Percentiles rank a stretch among this genome's conserved stretches.
phyloP scores from a whole-genome alignment of 1,139 yeast species.

The Pichia sp. region DNA sequence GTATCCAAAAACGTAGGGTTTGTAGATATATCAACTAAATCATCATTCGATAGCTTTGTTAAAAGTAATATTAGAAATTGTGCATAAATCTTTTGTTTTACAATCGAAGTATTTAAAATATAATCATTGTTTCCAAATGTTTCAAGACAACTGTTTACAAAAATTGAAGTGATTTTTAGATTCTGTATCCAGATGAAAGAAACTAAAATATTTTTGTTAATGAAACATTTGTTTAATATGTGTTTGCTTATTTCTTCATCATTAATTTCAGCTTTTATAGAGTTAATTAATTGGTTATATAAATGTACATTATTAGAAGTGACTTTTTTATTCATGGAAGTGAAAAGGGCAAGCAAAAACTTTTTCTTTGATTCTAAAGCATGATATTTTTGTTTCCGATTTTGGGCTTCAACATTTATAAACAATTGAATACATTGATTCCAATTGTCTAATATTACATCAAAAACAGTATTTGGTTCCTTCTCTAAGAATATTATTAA shows the following conservation, averaged over 20 bases:
- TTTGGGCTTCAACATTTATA: neutral
- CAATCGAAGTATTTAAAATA: constrained; percentile 7
- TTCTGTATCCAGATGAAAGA: constrained; percentile 9
- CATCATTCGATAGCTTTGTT: constrained; percentile 2
- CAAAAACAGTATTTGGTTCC: constrained; percentile 1
- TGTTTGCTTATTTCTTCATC: neutral
- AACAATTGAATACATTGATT: neutral
- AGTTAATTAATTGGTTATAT: constrained; percentile 1
- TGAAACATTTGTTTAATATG: constrained; percentile 3
- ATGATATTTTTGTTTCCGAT: constrained; percentile 1
- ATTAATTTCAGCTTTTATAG: neutral
- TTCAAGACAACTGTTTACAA: neutral
- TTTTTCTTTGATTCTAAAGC: constrained; percentile 3
- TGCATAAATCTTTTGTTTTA: constrained; percentile 13
- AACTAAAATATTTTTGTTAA: constrained; percentile 1
- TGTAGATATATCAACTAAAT: constrained; percentile 17
- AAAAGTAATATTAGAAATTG: constrained; percentile 18
- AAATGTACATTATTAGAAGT: neutral
- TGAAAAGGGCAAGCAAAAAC: neutral
- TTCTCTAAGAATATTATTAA: constrained; percentile 1
- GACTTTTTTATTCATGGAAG: constrained; percentile 3
- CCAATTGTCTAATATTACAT: constrained; percentile 9
- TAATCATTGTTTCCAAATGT: constrained; percentile 14
- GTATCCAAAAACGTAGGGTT: constrained; percentile 22
- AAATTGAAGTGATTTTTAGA: neutral